Conservation (phyloP, 129 eudicot genomes). For the Helichrysum umbraculigerum region DNA sequence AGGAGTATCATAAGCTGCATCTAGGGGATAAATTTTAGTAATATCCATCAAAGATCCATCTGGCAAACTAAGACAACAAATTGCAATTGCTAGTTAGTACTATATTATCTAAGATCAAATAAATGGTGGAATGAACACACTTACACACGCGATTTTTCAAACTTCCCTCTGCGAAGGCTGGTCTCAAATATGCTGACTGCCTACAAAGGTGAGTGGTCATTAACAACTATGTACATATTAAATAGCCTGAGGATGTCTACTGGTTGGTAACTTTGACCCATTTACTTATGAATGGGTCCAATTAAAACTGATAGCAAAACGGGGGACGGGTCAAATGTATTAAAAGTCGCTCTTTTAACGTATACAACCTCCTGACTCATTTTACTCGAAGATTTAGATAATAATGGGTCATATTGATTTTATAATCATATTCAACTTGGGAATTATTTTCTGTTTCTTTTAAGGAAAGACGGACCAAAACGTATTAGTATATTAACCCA, state of each 20-base stretch:
- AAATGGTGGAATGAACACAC: not conserved
- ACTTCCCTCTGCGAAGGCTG: not conserved
- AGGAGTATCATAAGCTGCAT: not conserved
- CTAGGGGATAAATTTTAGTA: conserved; percentile 2
- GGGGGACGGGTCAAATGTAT: not conserved
- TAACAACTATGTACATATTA: not conserved
- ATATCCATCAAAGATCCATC: conserved; percentile 3
- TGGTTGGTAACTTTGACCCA: not conserved
- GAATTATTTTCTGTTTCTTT: not conserved
- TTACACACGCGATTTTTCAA: conserved; percentile 1
- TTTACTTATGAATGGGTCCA: not conserved
- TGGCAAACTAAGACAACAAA: not conserved
- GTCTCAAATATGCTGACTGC: not conserved
- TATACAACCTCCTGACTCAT: not conserved
- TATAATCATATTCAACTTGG: not conserved
- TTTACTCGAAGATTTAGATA: not conserved
- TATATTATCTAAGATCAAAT: not conserved
- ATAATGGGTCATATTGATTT: not conserved
- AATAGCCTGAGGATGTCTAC: not conserved
- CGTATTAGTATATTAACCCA: not conserved
- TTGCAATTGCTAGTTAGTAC: not conserved
- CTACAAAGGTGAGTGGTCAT: not conserved
- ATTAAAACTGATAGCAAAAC: too few relatives aligned
- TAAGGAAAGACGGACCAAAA: not conserved
- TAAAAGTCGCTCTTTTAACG: not conserved